Base-by-base conservation (phyloP, 352 stramenopile genomes). In the Pythium phragmitis region DNA sequence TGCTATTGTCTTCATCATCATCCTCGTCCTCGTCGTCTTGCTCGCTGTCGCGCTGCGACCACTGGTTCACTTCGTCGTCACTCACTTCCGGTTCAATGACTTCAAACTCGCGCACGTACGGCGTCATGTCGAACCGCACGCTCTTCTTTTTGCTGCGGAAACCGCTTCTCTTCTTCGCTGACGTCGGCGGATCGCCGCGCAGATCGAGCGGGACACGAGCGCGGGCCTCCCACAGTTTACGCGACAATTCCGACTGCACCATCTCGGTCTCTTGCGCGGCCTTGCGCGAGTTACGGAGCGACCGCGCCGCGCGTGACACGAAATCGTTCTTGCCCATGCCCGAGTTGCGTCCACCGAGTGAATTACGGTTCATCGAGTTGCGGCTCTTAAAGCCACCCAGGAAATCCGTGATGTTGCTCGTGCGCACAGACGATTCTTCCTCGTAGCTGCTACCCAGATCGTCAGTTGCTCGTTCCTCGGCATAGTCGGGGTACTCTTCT, bases 401-500 rank as follows among this genome's bases (percentile, higher is more conserved):
- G 51, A 78, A 78, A 1, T 70, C 71, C 11, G 70, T 60, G 26
- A 78, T 67, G 58, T 75, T 75, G 56, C 61, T 73, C 1, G 42
- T 55, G 11, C 66, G 66, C n/a, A 56, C 45, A n/a, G 43, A 30
- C 26, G 56, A 45, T 3, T 69, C 67, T n/a, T 73, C 58, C 26
- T 73, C 60, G 37, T 73, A 65, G 50, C 57, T 66, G 48, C 57
- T 69, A 4, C 56, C 60, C 17, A 52, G 55, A 41, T 69, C 60
- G 14, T 69, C 57, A 0, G 55, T 73, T 7, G 37, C 16, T 13
- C 64, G 64, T 21, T 66, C 57, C 5, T 65, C 57, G 21, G 43
- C 30, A 47, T 45, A 60, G 30, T 69, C 60, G 3, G 57, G 57
- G 42, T 65, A 73, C 34, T 73, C 66, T 14, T 73, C 67, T 26